A percentile compares a stretch with the other conserved stretches of the same genome.
Conservation (phyloP, 352 stramenopile genomes). For the Blastocystis hominis region DNA sequence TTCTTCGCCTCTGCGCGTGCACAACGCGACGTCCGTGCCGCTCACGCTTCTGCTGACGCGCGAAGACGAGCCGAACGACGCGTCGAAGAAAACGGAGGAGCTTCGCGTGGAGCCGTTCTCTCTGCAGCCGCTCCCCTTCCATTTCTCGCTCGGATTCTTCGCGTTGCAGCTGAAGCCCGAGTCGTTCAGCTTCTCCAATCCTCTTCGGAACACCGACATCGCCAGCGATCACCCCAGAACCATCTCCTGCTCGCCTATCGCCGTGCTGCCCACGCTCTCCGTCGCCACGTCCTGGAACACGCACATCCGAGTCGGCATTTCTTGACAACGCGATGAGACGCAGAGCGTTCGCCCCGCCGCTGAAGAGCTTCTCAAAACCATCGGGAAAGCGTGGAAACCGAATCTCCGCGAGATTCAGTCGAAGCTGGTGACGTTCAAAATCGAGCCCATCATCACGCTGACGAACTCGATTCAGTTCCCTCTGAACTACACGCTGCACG, state of each 20-base stretch:
- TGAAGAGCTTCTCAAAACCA: not conserved
- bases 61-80: not conserved
- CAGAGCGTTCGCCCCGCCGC: not conserved
- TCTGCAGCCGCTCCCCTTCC: not conserved
- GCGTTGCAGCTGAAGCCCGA: not conserved
- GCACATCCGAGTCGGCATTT: not conserved
- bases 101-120: not conserved
- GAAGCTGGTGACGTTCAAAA: not conserved
- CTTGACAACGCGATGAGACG: not conserved
- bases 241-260: not conserved
- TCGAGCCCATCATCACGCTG: not conserved
- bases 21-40: not conserved
- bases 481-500: not conserved
- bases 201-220: not conserved
- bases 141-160: not conserved
- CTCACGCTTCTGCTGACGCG: not conserved
- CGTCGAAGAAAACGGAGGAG: not conserved
- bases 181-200: not conserved
- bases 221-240: not conserved
- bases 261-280: not conserved
- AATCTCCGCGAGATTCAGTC: not conserved
- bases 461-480: not conserved
- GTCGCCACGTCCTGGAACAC: not conserved
- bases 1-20: not conserved
- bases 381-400: not conserved